Conservation (phyloP, 2,329 filamentous ascomycete species). For the Amauroascus niger region DNA sequence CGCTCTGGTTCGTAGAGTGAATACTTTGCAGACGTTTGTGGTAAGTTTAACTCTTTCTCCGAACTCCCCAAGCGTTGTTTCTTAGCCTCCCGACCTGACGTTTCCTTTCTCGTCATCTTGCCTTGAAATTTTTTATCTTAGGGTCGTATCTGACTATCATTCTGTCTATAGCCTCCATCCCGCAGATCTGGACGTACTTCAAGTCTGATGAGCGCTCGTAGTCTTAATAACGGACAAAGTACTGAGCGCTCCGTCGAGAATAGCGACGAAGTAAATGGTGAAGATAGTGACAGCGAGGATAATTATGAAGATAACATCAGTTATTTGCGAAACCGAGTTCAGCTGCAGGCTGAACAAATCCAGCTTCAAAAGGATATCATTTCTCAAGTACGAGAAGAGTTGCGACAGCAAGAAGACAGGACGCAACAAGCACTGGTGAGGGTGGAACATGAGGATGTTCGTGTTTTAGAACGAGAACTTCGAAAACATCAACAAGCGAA, state of each 20-base stretch:
- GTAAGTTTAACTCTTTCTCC: slow-evolving; percentile 32
- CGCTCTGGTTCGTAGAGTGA: slow-evolving; percentile 65
- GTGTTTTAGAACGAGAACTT: slow-evolving; percentile 80
- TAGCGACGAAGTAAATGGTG: slow-evolving; percentile 24
- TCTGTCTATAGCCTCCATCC: slow-evolving; percentile 29
- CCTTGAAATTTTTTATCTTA: not conserved
- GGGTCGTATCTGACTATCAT: not conserved
- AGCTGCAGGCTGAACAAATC: slow-evolving; percentile 87
- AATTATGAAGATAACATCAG: slow-evolving; percentile 69
- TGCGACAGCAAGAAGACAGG: slow-evolving; percentile 74
- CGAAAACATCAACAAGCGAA: slow-evolving; percentile 98
- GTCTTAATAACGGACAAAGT: slow-evolving; percentile 20
- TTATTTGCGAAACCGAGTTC: slow-evolving; percentile 79
- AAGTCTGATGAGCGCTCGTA: slow-evolving; percentile 28
- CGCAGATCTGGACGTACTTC: slow-evolving; percentile 31
- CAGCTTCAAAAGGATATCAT: slow-evolving; percentile 79
- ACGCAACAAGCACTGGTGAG: slow-evolving; percentile 73
- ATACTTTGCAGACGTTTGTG: slow-evolving; percentile 71
- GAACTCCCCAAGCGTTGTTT: not conserved
- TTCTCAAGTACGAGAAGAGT: slow-evolving; percentile 71
- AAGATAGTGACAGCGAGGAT: slow-evolving; percentile 39
- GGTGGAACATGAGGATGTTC: slow-evolving; percentile 79
- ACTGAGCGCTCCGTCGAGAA: slow-evolving; percentile 28
- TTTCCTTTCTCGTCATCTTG: too few relatives aligned
- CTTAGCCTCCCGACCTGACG: too few relatives aligned